These are phyloP conservation scores for Saccharomyces hybrid DNA, from an alignment of 1,139 yeast species.

Conservation along the genomic window DNA sequence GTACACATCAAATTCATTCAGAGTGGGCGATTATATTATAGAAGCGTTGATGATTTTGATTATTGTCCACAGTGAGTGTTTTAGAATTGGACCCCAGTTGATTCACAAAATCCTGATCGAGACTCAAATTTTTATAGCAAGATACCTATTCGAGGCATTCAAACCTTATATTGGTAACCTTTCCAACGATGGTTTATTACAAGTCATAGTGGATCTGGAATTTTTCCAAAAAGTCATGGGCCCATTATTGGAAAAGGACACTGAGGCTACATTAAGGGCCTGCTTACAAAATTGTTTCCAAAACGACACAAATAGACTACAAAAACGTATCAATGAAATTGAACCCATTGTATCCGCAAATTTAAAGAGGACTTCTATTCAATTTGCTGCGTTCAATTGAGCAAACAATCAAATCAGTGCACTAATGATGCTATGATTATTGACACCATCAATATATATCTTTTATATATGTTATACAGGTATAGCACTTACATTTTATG, in stretches of 20 bases:
- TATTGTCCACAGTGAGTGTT: constrained; percentile 45
- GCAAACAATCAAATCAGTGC: not conserved
- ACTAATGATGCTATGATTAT: too few relatives aligned
- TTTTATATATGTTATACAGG: not conserved
- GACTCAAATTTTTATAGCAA: constrained; percentile 41
- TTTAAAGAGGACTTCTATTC: constrained; percentile 26
- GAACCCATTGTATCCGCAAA: constrained; percentile 30
- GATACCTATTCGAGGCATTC: constrained; percentile 38
- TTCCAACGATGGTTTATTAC: constrained; percentile 33
- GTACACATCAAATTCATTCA: constrained; percentile 33
- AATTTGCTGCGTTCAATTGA: constrained; percentile 30
- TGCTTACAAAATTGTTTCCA: constrained; percentile 32
- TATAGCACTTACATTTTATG: constrained; percentile 11
- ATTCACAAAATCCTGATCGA: constrained; percentile 40
- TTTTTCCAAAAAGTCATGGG: constrained; percentile 33
- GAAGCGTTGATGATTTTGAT: constrained; percentile 47
- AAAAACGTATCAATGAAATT: constrained; percentile 27
- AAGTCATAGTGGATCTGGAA: constrained; percentile 35
- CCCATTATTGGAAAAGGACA: constrained; percentile 26
- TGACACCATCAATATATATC: not conserved
- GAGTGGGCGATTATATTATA: constrained; percentile 43
- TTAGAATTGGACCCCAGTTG: constrained; percentile 41
- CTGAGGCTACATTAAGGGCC: constrained; percentile 27
- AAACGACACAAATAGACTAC: constrained; percentile 25
- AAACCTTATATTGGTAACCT: constrained; percentile 34